Percentiles rank a stretch among this genome's conserved stretches.
These are phyloP conservation scores for Colletotrichum higginsianum DNA, from an alignment of 2,329 filamentous ascomycete species.

Conservation along the genomic window DNA sequence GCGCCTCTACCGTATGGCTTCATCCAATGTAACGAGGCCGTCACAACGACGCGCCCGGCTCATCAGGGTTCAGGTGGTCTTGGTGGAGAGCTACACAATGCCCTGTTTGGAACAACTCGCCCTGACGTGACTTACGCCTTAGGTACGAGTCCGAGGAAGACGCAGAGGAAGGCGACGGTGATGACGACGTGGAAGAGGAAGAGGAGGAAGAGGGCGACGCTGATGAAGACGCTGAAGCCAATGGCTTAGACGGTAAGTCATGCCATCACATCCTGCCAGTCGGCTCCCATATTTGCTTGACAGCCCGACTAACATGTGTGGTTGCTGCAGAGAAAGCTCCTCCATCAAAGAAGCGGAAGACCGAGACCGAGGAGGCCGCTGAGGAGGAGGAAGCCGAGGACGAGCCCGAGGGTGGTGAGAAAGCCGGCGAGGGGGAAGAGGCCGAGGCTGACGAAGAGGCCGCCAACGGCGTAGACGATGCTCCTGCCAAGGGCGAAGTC, in stretches of 20 bases:
- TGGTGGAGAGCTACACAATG: not conserved
- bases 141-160: slow-evolving; percentile 59
- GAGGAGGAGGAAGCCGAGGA: slow-evolving; percentile 52
- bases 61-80: not conserved
- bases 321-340: slow-evolving; percentile 54
- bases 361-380: slow-evolving; percentile 49
- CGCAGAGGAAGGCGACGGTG: slow-evolving; percentile 58
- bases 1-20: not conserved
- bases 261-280: too few species aligned
- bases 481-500: slow-evolving; percentile 48
- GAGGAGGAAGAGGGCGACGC: slow-evolving; percentile 52
- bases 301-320: slow-evolving; percentile 12
- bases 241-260: slow-evolving; percentile 33
- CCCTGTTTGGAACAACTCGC: too few species aligned
- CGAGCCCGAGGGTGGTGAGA: slow-evolving; percentile 51
- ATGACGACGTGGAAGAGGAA: slow-evolving; percentile 56
- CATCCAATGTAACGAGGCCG: not conserved
- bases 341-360: slow-evolving; percentile 69
- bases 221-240: slow-evolving; percentile 49
- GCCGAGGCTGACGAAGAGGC: slow-evolving; percentile 45
- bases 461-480: slow-evolving; percentile 44
- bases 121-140: slow-evolving; percentile 46
- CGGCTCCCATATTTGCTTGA: not conserved
- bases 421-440: slow-evolving; percentile 48
- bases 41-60: slow-evolving; percentile 24